Conservation (phyloP, 2,329 filamentous ascomycete genomes). For the Sporothrix pseudoabietina region DNA sequence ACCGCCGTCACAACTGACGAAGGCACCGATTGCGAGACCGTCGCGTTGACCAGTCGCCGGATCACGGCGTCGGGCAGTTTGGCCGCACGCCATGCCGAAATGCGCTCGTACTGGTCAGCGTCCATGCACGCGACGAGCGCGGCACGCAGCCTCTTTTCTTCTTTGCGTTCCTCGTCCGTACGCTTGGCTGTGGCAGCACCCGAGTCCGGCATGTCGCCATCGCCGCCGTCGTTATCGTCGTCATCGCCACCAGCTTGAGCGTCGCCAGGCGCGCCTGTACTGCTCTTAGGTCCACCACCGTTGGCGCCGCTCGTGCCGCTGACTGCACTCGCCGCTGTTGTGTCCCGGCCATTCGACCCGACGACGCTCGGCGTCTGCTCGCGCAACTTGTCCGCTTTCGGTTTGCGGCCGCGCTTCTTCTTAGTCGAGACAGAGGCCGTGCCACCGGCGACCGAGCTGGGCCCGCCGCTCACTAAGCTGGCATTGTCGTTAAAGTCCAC, state of each 20-base stretch:
- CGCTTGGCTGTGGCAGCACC: slow-evolving; percentile 41
- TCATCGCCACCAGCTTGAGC: slow-evolving; percentile 51
- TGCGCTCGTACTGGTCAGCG: slow-evolving; percentile 67
- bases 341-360: slow-evolving; percentile 48
- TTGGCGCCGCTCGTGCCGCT: slow-evolving; percentile 27
- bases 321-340: slow-evolving; percentile 48
- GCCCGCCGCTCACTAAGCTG: slow-evolving; percentile 64
- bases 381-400: slow-evolving; percentile 55
- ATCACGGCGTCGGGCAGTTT: slow-evolving; percentile 70
- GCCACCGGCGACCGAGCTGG: slow-evolving; percentile 36
- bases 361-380: slow-evolving; percentile 46
- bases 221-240: slow-evolving; percentile 53
- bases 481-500: slow-evolving; percentile 65
- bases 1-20: slow-evolving; percentile 74
- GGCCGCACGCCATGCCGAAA: slow-evolving; percentile 69
- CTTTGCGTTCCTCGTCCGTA: slow-evolving; percentile 59
- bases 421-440: slow-evolving; percentile 48
- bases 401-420: slow-evolving; percentile 65
- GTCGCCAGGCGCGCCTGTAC: slow-evolving; percentile 40
- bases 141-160: slow-evolving; percentile 64
- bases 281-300: slow-evolving; percentile 41
- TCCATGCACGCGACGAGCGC: slow-evolving; percentile 68
- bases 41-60: slow-evolving; percentile 76
- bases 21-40: slow-evolving; percentile 76
- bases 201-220: slow-evolving; percentile 40